phyloP scores from a whole-genome alignment of 2,329 filamentous ascomycete species.

The Aquanectria penicillioides region DNA sequence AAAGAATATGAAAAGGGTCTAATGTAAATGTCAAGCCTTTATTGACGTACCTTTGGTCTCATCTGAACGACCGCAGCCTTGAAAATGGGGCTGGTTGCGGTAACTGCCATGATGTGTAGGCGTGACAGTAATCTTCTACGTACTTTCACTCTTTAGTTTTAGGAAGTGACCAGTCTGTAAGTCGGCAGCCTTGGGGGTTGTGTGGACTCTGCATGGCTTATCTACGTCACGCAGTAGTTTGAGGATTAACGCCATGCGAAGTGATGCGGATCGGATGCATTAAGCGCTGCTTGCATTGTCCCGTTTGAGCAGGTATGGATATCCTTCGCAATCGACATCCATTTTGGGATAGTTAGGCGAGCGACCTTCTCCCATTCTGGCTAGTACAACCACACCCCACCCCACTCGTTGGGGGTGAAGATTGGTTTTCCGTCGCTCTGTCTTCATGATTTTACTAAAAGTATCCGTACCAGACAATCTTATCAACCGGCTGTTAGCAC shows the following conservation, averaged over 20 bases:
- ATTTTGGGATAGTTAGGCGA: too few relatives aligned
- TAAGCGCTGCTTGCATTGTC: neutral
- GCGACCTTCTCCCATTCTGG: too few relatives aligned
- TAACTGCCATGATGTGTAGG: constrained; percentile 19
- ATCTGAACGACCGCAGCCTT: constrained; percentile 36
- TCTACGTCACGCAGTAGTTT: neutral
- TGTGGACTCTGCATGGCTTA: neutral
- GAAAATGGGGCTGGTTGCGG: constrained; percentile 16
- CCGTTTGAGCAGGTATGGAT: constrained; percentile 13
- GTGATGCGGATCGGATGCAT: neutral
- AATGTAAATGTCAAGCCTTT: neutral
- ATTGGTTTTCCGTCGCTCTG: too few relatives aligned
- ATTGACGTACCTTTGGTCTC: constrained; percentile 32
- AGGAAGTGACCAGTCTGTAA: neutral
- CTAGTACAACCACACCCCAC: too few relatives aligned
- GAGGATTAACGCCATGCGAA: too few relatives aligned
- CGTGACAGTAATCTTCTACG: neutral
- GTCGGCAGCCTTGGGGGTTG: neutral
- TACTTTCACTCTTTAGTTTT: too few relatives aligned
- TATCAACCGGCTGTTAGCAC: too few relatives aligned
- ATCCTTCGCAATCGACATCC: constrained; percentile 27
- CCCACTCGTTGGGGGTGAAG: too few relatives aligned
- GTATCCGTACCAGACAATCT: too few relatives aligned
- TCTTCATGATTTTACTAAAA: too few relatives aligned
- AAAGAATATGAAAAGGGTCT: neutral